Base-by-base conservation (phyloP, 2,329 filamentous ascomycete genomes). In the Bimuria novae-zelandiae region DNA sequence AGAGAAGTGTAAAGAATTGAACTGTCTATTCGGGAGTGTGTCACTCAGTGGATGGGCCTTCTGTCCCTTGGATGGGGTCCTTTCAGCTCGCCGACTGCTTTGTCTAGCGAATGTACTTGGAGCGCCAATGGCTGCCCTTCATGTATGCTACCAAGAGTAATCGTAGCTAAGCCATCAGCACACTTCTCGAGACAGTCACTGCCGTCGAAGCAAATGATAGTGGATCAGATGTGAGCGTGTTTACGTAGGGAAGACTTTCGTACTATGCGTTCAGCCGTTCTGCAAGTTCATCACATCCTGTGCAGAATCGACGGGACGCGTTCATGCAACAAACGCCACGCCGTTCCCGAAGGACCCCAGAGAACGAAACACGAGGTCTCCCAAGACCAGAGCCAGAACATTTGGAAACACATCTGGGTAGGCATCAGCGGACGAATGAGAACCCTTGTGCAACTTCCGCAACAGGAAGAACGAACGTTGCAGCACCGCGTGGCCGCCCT, bases 401-500 rank as follows among this genome's bases (percentile, higher is more conserved):
- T 23, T 17, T 27, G 44, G 44, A 23, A 47, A 29, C 33, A 7
- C 33, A 2, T 30, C 21, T 7, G 40, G 12, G 16, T 30, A 35
- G 19, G 42, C 42, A 21, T n/a, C 14, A 37, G 44, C 44, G 23
- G 21, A 22, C 22, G 14, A 29, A 29, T 23, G 2, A 16, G 27
- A 46, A 36, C 33, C 33, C 32, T 8, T 19, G 44, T 19, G 11
- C 22, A 16, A 19, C 11, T 12, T 17, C 43, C 30, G 43, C 22
- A 47, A 36, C 14, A 27, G 44, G 44, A 37, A 47, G 44, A 29
- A 47, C 32, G 23, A 29, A 47, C 44, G 44, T 47, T 47, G 33
- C 44, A 46, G 32, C 33, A 37, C 33, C 44, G 44, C 32, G 43
- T 46, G 43, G 43, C 19, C 22, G 39, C 39, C 33, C 30, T 21